These are phyloP conservation scores for Hortaea werneckii DNA, from an alignment of 2,329 filamentous ascomycete genomes.

Conservation along the genomic window DNA sequence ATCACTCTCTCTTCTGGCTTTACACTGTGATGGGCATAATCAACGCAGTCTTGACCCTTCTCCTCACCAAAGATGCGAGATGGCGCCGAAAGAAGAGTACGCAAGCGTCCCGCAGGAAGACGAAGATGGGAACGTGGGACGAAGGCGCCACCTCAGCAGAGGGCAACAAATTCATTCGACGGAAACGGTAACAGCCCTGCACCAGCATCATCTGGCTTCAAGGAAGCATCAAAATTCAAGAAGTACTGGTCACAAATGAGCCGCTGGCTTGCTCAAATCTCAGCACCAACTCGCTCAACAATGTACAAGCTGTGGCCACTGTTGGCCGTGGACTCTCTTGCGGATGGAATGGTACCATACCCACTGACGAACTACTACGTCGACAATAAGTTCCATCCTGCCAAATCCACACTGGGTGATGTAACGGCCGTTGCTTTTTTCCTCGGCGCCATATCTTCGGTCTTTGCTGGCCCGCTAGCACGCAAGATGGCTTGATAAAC, in stretches of 20 bases:
- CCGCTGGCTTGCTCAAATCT: conserved; percentile 45
- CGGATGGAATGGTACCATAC: conserved; percentile 51
- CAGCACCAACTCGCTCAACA: conserved; percentile 42
- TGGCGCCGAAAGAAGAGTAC: conserved; percentile 22
- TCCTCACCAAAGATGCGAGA: conserved; percentile 42
- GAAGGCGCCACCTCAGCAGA: not conserved
- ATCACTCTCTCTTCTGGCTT: conserved; percentile 50
- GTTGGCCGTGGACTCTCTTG: conserved; percentile 59
- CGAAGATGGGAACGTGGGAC: conserved; percentile 6
- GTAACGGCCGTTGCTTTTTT: conserved; percentile 42
- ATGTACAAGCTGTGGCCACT: conserved; percentile 55
- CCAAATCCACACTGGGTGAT: conserved; percentile 43
- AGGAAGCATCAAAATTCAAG: not conserved
- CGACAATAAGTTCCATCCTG: conserved; percentile 43
- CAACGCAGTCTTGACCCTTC: conserved; percentile 38
- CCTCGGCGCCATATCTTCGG: conserved; percentile 33
- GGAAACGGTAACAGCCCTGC: not conserved
- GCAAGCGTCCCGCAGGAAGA: conserved; percentile 19
- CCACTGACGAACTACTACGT: conserved; percentile 47
- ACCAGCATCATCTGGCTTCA: not conserved
- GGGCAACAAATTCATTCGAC: not conserved
- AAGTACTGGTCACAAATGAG: conserved; percentile 7
- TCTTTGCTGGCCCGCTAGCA: conserved; percentile 52
- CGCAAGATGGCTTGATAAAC: conserved; percentile 51
- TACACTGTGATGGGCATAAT: conserved; percentile 47